A percentile compares a stretch with the other conserved stretches of the same genome.
Evolutionary conservation across 2,329 filamentous ascomycete genomes (phyloP).

Genomic region (Hypoxylon sp.): DNA sequence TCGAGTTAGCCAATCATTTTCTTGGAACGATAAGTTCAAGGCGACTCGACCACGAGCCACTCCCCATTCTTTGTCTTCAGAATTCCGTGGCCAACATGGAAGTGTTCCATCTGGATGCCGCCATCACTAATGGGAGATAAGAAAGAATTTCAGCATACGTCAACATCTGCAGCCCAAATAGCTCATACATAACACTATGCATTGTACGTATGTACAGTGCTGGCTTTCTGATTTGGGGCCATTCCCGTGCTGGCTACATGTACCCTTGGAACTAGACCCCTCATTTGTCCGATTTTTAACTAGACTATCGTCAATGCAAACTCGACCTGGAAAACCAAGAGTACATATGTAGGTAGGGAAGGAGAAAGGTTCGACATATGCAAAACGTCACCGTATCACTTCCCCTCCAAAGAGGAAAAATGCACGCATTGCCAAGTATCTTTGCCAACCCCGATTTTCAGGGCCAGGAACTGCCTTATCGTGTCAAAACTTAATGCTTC

Average conservation of each 20-base stretch:
- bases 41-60: slow-evolving; percentile 35
- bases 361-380: slow-evolving; percentile 17
- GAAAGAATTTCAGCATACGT: slow-evolving; percentile 44
- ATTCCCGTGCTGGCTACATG: slow-evolving; percentile 34
- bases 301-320: slow-evolving; percentile 36
- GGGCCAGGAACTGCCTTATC: slow-evolving; percentile 28
- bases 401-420: slow-evolving; percentile 17
- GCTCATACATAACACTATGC: slow-evolving; percentile 38
- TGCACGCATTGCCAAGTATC: slow-evolving; percentile 36
- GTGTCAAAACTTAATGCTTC: slow-evolving; percentile 25
- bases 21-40: slow-evolving; percentile 26
- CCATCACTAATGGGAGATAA: slow-evolving; percentile 32
- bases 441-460: slow-evolving; percentile 24
- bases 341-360: slow-evolving; percentile 8
- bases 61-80: slow-evolving; percentile 34
- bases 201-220: slow-evolving; percentile 24
- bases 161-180: slow-evolving; percentile 46
- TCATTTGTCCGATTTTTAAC: slow-evolving; percentile 38
- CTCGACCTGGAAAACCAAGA: slow-evolving; percentile 30
- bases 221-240: slow-evolving; percentile 34
- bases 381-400: slow-evolving; percentile 33
- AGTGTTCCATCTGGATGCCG: slow-evolving; percentile 30
- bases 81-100: slow-evolving; percentile 23
- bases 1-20: slow-evolving; percentile 38
- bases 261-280: slow-evolving; percentile 23